Percentiles rank a stretch among this genome's conserved stretches.
phyloP scores from a whole-genome alignment of 2,329 filamentous ascomycete genomes.

The Cladosporium sp. region DNA sequence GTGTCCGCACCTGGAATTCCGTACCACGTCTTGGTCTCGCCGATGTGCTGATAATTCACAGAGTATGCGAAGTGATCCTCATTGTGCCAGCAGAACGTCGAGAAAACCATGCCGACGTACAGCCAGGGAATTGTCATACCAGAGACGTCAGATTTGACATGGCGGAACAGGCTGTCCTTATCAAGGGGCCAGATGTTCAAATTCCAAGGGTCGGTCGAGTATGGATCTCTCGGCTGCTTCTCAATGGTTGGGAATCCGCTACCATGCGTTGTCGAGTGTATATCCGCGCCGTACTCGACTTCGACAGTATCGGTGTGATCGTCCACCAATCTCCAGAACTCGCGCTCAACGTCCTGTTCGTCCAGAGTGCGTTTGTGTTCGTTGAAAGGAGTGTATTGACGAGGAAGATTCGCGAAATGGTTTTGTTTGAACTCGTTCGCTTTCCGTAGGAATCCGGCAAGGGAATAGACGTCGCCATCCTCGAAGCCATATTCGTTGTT shows the following conservation, averaged over 20 bases:
- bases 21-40: conserved; percentile 98
- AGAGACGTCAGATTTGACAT: conserved; percentile 97
- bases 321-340: conserved; percentile 94
- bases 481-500: conserved; percentile 97
- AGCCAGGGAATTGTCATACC: conserved; percentile 99
- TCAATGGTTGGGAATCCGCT: conserved; percentile 95
- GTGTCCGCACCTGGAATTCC: conserved; percentile 91
- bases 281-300: conserved; percentile 96
- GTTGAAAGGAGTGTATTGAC: conserved; percentile 65
- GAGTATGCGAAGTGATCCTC: conserved; percentile 98
- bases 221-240: conserved; percentile 77
- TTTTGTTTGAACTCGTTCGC: conserved; percentile 90
- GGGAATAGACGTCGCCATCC: conserved; percentile 89
- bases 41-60: conserved; percentile 96
- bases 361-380: conserved; percentile 76
- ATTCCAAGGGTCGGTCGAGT: conserved; percentile 91
- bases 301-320: conserved; percentile 93
- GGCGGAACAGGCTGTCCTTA: conserved; percentile 84
- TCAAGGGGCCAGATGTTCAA: conserved; percentile 87
- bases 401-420: conserved; percentile 67
- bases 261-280: conserved; percentile 95
- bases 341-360: conserved; percentile 90
- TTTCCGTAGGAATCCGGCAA: conserved; percentile 93
- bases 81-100: conserved; percentile 98
- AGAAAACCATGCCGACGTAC: conserved; percentile 99